Conservation (phyloP, 371 early-diverging fungal genomes). For the Mucor sp. region DNA sequence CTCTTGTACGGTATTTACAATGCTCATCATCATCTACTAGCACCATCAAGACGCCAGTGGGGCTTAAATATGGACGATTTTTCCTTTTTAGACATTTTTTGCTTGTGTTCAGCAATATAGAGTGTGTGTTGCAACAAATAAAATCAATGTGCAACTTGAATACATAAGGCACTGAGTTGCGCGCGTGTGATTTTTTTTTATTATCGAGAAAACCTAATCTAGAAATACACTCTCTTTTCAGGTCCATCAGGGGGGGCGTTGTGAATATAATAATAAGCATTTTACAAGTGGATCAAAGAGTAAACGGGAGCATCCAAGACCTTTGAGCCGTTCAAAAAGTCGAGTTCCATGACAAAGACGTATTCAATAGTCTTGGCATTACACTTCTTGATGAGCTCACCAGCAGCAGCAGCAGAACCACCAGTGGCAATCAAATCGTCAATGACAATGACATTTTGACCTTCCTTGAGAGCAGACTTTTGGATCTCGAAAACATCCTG, state of each 20-base stretch:
- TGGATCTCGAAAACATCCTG: slow-evolving; percentile 94
- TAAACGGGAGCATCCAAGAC: slow-evolving; percentile 84
- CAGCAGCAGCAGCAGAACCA: slow-evolving; percentile 84
- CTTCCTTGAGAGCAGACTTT: slow-evolving; percentile 75
- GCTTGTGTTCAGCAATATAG: not conserved
- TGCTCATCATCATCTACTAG: too few species aligned
- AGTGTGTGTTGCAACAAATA: not conserved
- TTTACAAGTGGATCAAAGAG: slow-evolving; percentile 80
- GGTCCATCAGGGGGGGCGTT: too few species aligned
- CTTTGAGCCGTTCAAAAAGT: slow-evolving; percentile 79
- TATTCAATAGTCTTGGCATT: slow-evolving; percentile 82
- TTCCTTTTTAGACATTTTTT: not conserved
- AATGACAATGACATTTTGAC: slow-evolving; percentile 87
- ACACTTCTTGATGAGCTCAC: slow-evolving; percentile 74
- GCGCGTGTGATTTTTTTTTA: not conserved
- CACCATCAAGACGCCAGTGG: not conserved
- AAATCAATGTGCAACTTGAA: not conserved
- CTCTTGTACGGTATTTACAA: too few species aligned
- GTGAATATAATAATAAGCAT: not conserved
- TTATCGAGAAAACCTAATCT: not conserved
- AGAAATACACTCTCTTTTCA: not conserved
- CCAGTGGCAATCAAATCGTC: slow-evolving; percentile 98
- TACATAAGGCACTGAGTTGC: not conserved
- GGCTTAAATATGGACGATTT: not conserved
- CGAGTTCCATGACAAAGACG: slow-evolving; percentile 91